Evolutionary conservation across 2,329 filamentous ascomycete genomes (phyloP), one percentile per base, ranked within the genome.

Genomic region (Pseudogymnoascus sp.): DNA sequence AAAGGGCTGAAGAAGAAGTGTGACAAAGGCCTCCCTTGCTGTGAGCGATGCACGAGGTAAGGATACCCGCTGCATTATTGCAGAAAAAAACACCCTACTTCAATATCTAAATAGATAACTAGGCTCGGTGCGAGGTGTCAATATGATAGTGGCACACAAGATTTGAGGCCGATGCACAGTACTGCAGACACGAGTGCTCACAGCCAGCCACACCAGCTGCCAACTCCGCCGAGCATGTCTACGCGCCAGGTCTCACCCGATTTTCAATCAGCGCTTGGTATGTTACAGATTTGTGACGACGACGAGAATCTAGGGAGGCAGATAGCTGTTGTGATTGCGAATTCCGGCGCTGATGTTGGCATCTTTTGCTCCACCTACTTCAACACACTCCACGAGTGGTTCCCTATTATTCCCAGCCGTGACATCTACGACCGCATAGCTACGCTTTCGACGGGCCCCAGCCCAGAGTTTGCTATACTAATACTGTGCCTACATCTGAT

Each of bases 1-100:
- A 65, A 63, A 53, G 28, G 62, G 7, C 64, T 63, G 11, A 66
- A 66, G 64, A 66, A 66, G 61, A 66, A 63, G 34, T 66, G 65
- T 34, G 65, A 66, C 23, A 65, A 65, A 60, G 37, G 40, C 3
- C 31, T 66, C 16, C 64, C 65, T 12, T 37, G 59, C 7, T 66
- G 65, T 11, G 25, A 42, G 5, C 43, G 64, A 38, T 66, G 65
- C 56, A 40, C 60, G 16, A 66, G 56, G 65, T 66, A 61, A 60
- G 53, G 18, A 56, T 21, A 34, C 21, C n/a, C 28, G 8, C 23
- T 23, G 42, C 23, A 16, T 16, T 38, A 23, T 37, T 36, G n/a
- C 37, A 36, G 60, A 16, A 36, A 34, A 28, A 38, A n/a, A 4
- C n/a, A 23, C 46, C n/a, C 7, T 31, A 40, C 59, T 25, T 53